Base-by-base conservation (phyloP, 1,139 yeast species). In the Suhomyces ambrosiae region DNA sequence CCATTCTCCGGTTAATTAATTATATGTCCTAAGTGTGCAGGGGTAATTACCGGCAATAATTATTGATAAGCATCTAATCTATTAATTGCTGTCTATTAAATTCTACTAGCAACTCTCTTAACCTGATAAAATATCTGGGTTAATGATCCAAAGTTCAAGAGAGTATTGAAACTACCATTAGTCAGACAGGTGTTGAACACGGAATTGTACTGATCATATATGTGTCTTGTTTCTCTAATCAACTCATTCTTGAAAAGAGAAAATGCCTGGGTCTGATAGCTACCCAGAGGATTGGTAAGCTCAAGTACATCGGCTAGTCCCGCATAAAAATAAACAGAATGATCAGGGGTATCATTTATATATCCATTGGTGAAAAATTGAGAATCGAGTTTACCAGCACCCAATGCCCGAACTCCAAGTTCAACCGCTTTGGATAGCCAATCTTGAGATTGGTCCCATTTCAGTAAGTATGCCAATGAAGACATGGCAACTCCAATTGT, bases 401-500 rank as follows among this genome's bases (percentile, higher is more conserved):
- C 45, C 11, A 47, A 33, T n/a, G 45, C 40, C 7, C 42, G 35
- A 7, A 42, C 40, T 5, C 46, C 50, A 7, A 49, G 40, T 9
- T 42, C 42, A 7, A 48, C 35, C n/a, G 51, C 53, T 26, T 44
- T 40, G 22, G 35, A 21, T 14, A 38, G 21, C 52, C 52, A 49
- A 23, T 44, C 38, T n/a, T 39, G 28, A 12, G 44, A 37, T 9
- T 27, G 24, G 23, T 45, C 46, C 31, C 25, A 32, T 14, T 42
- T 40, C 38, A 30, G 30, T 34, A 67, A 48, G 36, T 56, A 57
- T 1, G 67, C 57, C 38, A 63, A 54, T 2, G 66, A 49, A 8
- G 68, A 61, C 33, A 67, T 51, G n/a, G 64, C 59, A 11, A 51
- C 48, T 1, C 72, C 73, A 8, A 63, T 60, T 3, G 72, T 64